Conservation (phyloP, 1,284 basidiomycete species). For the Coniferiporia weirii region DNA sequence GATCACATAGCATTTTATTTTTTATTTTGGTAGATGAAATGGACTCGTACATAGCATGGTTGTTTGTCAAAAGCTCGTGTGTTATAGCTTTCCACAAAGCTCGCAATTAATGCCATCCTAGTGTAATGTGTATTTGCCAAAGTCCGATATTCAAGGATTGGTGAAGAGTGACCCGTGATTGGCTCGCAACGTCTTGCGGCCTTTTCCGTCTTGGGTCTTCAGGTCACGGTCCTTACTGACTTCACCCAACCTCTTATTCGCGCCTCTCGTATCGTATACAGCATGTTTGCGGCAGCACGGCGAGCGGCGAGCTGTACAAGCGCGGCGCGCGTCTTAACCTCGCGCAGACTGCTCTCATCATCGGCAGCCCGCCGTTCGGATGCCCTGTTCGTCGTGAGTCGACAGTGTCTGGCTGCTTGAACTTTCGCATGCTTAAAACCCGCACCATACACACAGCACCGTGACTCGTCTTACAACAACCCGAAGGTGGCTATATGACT, state of each 20-base stretch:
- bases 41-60: too few species aligned
- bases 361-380: slow-evolving; percentile 46
- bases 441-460: slow-evolving; percentile 57
- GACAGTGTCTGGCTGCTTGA: neutral
- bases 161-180: neutral
- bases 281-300: slow-evolving; percentile 28
- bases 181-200: neutral
- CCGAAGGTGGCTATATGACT: slow-evolving; percentile 49
- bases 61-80: too few species aligned
- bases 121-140: too few species aligned
- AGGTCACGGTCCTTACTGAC: too few species aligned
- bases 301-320: slow-evolving; percentile 28
- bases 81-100: too few species aligned
- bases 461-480: slow-evolving; percentile 92
- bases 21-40: too few species aligned
- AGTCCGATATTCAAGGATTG: too few species aligned
- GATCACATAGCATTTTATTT: too few species aligned
- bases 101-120: too few species aligned
- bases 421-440: slow-evolving; percentile 3
- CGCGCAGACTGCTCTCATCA: slow-evolving; percentile 39
- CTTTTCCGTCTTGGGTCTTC: neutral
- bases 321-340: slow-evolving; percentile 17
- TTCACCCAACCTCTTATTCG: neutral
- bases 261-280: slow-evolving; percentile 5
- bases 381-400: slow-evolving; percentile 55